Base-by-base conservation (phyloP, 305 asterid species). In the Solanum hybrid region DNA sequence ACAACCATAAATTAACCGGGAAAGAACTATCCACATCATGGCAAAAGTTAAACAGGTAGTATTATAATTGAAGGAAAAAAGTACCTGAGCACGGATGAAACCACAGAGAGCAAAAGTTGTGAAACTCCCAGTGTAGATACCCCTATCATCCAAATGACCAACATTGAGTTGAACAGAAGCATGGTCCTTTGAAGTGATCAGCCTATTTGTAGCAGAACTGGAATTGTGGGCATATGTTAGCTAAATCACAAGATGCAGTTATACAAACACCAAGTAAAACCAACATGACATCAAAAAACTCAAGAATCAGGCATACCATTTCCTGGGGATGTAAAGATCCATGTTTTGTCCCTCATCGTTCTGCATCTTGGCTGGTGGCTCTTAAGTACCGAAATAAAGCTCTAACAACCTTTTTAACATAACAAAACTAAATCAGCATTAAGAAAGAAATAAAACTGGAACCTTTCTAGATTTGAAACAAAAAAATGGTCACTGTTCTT, bases 101-200 rank as follows among this genome's bases (percentile, higher is more conserved):
- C 94, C 94, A 24, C 94, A 93, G 11, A 93, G 90, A 75, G 94
- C 93, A 92, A 90, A 93, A 4, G 94, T 92, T 35, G 94, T 74
- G 57, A 89, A 90, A 73, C 18, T 71, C n/a, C 92, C 91, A 0
- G 91, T 91, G 71, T 92, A 92, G 11, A 90, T 2, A 2, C 94
- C 94, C 40, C 86, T 88, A 86, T 89, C 94, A 89, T 93, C 93
- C 91, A 91, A 90, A 89, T 93, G 94, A 1, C 93, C 94, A 18
- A 93, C 57, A 31, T 93, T 93, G 83, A 93, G 88, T 84, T 93
- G 94, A 75, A 93, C 93, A 22, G 94, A 93, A 6, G 94, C 94
- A 87, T 93, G 94, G 64, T 93, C 94, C 89, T 93, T 93, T 8
- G 94, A 93, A 24, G 94, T 93, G 42, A 93, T 93, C 91, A 93